Evolutionary conservation across 352 stramenopile species (phyloP), one percentile per base, ranked within the genome.

Genomic region (Phytopythium vexans): DNA sequence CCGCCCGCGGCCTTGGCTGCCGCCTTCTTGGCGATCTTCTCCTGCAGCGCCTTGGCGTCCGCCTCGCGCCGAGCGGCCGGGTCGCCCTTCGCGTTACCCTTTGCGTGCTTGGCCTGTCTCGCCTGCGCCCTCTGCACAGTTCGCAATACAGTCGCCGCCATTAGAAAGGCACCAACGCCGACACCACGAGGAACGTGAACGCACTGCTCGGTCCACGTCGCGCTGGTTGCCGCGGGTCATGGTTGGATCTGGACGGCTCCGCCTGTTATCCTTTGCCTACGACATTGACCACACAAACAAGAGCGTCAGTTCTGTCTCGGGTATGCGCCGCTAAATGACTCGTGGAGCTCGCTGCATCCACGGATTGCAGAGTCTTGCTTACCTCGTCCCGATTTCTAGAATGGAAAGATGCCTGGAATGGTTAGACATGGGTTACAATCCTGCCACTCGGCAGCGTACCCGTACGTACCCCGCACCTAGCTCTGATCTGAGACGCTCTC

Each of bases 161-260:
- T 49, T 6, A 34, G 11, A n/a, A 67, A 10, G 8, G 4, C 54
- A 56, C 33, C 33, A 48, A 21, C 41, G 51, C 34, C 15, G 8
- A 47, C 16, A 27, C 0, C 1, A 52, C 15, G 40, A 31, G 9
- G 4, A 21, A 37, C 11, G 8, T 45, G 34, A 39, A 74, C 74
- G 35, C 62, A 93, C 82, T 49, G 76, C 78, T 42, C 82, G 82
- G 50, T 93, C 82, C 40, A 56, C 56, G 51, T 93, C 82, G 54
- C 82, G 74, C 66, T 93, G 82, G 68, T 93, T 89, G n/a, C 82
- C 82, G 59, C 82, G 82, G 37, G 78, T 82, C 82, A 93, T 91
- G 51, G 32, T 47, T 27, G 21, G 21, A 27, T 27, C 21, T 27
- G 21, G 21, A 27, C 21, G 21, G 21, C 21, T 27, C 21, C 21